Percentiles rank a stretch among this genome's conserved stretches.
Conservation (phyloP, 1,284 basidiomycete species). For the Puccinia sorghi region DNA sequence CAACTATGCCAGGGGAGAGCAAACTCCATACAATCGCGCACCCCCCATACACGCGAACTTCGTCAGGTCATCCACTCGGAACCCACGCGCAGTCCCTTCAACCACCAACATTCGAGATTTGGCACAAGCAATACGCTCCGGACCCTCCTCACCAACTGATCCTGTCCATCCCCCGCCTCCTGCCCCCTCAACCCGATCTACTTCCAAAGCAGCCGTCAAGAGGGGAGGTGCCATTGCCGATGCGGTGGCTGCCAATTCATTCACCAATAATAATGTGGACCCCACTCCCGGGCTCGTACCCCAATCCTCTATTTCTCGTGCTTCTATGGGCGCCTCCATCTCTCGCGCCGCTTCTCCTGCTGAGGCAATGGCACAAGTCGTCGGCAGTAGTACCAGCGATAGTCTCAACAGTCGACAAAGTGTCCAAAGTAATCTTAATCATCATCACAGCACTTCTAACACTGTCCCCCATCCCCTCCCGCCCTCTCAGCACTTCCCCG, state of each 20-base stretch:
- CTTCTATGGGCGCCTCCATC: conserved; percentile 42
- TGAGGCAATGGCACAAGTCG: conserved; percentile 48
- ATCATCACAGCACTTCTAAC: conserved; percentile 16
- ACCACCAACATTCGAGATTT: conserved; percentile 48
- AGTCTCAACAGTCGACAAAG: conserved; percentile 27
- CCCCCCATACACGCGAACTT: conserved; percentile 40
- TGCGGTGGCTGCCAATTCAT: conserved; percentile 44
- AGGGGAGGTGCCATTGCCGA: conserved; percentile 46
- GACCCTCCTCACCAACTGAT: conserved; percentile 39
- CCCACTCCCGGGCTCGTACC: conserved; percentile 35
- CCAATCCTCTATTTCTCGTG: conserved; percentile 22
- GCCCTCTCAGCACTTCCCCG: conserved; percentile 2
- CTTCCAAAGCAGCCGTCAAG: conserved; percentile 43
- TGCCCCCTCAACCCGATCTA: conserved; percentile 7
- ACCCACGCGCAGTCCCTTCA: conserved; percentile 38
- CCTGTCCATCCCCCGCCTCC: not conserved
- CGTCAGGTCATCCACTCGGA: conserved; percentile 40
- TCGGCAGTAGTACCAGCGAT: conserved; percentile 20
- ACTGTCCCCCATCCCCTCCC: not conserved
- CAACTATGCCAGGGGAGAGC: conserved; percentile 44
- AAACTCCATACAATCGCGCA: conserved; percentile 37
- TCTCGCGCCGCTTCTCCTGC: conserved; percentile 48
- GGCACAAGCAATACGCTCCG: conserved; percentile 48
- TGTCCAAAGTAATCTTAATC: conserved; percentile 11
- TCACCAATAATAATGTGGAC: not conserved